Evolutionary conservation across 106 monocot genomes (phyloP).

Genomic region (Apostasia ramifera): DNA sequence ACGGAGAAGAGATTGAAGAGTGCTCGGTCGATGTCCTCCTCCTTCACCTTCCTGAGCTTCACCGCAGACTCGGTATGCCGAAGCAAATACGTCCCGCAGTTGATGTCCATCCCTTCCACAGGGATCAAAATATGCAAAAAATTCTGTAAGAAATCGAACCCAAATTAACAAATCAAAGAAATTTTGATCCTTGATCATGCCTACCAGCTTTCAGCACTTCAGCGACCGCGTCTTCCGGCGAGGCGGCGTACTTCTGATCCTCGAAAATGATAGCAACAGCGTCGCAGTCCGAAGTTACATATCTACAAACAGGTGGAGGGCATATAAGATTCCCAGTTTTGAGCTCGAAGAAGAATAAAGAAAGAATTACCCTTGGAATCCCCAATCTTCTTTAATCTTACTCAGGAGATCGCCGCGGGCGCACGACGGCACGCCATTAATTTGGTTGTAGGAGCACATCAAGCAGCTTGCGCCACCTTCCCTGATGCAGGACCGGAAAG

Average conservation of each 20-base stretch:
- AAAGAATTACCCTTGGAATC: constrained; percentile 60
- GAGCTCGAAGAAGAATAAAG: not conserved
- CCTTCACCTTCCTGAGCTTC: constrained; percentile 40
- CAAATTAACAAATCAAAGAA: not conserved
- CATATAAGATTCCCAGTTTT: not conserved
- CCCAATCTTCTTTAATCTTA: constrained; percentile 68
- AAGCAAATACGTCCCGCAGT: constrained; percentile 74
- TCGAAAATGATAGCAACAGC: constrained; percentile 87
- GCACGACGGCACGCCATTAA: constrained; percentile 87
- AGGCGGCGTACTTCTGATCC: constrained; percentile 56
- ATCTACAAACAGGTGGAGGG: constrained; percentile 25
- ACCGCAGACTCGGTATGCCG: constrained; percentile 50
- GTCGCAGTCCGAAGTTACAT: constrained; percentile 92
- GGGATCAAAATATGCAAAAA: not conserved
- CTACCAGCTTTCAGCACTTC: constrained; percentile 82
- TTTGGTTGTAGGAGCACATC: constrained; percentile 96
- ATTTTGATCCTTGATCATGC: not conserved
- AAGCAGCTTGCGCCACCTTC: constrained; percentile 72
- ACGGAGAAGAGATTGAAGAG: constrained; percentile 81
- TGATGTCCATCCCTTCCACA: constrained; percentile 75
- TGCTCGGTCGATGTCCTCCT: constrained; percentile 67
- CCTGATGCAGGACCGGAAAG: constrained; percentile 70
- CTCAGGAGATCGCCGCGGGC: constrained; percentile 46
- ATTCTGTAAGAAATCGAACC: constrained; percentile 2
- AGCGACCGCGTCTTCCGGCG: constrained; percentile 77